A percentile compares a stretch with the other conserved stretches of the same genome.
Evolutionary conservation across 176 grass and related monocot species (phyloP).

Genomic region (Oryza glaberrima): DNA sequence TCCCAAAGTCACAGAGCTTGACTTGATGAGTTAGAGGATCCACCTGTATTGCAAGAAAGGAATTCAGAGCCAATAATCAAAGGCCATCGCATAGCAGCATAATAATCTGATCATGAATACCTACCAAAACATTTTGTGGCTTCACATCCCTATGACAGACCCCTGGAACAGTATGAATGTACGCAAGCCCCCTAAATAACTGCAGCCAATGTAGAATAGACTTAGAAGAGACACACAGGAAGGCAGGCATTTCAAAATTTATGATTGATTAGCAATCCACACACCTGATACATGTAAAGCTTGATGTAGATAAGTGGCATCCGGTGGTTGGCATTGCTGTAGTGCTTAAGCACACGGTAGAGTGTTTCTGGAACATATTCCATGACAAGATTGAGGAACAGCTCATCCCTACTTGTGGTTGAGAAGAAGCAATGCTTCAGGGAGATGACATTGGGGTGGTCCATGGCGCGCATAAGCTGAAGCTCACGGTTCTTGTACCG

Average conservation of each 20-base stretch:
- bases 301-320: slow-evolving; percentile 76
- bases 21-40: slow-evolving; percentile 59
- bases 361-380: slow-evolving; percentile 70
- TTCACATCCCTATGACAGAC: slow-evolving; percentile 79
- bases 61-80: slow-evolving; percentile 4
- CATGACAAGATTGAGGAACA: slow-evolving; percentile 73
- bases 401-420: slow-evolving; percentile 62
- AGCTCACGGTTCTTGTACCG: slow-evolving; percentile 75
- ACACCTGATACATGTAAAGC: slow-evolving; percentile 75
- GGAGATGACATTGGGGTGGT: slow-evolving; percentile 61
- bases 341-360: slow-evolving; percentile 62
- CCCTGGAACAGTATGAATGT: slow-evolving; percentile 64
- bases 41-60: slow-evolving; percentile 40
- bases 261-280: neutral
- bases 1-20: slow-evolving; percentile 71
- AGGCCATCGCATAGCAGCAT: slow-evolving; percentile 4
- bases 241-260: neutral
- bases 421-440: slow-evolving; percentile 77
- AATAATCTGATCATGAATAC: slow-evolving; percentile 11
- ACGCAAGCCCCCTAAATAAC: slow-evolving; percentile 74
- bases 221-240: neutral
- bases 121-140: slow-evolving; percentile 83
- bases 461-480: slow-evolving; percentile 67
- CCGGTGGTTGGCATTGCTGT: slow-evolving; percentile 57
- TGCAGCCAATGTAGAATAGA: slow-evolving; percentile 26